Evolutionary conservation across 768 basidiomycete genomes (phyloP).

Genomic region (Hypholoma fasciculare): DNA sequence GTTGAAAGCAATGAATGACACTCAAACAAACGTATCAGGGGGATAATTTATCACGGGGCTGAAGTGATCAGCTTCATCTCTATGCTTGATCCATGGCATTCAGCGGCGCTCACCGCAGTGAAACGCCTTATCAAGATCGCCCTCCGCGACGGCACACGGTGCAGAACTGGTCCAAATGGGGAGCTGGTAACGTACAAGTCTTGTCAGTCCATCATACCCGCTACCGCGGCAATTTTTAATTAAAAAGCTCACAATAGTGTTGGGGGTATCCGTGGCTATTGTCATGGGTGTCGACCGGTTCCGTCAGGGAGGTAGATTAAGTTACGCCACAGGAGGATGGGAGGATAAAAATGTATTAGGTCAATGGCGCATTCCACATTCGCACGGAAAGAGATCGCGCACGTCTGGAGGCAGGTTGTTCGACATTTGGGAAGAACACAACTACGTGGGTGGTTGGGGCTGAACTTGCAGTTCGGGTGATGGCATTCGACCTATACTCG

Average conservation of each 20-base stretch:
- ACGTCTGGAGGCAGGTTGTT: slow-evolving; percentile 24
- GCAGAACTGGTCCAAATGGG: background rate
- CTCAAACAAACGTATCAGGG: too few relatives aligned
- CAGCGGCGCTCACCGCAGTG: too few relatives aligned
- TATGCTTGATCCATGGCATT: too few relatives aligned
- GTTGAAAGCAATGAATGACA: too few relatives aligned
- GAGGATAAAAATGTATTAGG: background rate
- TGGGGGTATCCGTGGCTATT: slow-evolving; percentile 24
- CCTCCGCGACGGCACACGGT: background rate
- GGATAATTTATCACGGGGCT: too few relatives aligned
- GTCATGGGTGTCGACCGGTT: background rate
- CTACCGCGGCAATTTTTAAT: background rate
- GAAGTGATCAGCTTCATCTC: too few relatives aligned
- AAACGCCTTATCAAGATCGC: background rate
- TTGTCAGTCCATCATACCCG: background rate
- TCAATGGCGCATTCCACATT: background rate
- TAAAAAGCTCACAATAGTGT: slow-evolving; percentile 20
- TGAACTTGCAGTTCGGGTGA: slow-evolving; percentile 50
- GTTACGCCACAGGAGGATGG: background rate
- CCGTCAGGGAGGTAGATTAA: background rate
- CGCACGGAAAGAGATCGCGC: background rate
- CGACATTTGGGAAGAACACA: slow-evolving; percentile 45
- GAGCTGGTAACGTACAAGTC: background rate
- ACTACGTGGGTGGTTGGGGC: slow-evolving; percentile 45
- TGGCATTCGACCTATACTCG: slow-evolving; percentile 44